A percentile compares a stretch with the other conserved stretches of the same genome.
These are phyloP conservation scores for Phialophora macrospora DNA, from an alignment of 2,329 filamentous ascomycete genomes.

Conservation along the genomic window DNA sequence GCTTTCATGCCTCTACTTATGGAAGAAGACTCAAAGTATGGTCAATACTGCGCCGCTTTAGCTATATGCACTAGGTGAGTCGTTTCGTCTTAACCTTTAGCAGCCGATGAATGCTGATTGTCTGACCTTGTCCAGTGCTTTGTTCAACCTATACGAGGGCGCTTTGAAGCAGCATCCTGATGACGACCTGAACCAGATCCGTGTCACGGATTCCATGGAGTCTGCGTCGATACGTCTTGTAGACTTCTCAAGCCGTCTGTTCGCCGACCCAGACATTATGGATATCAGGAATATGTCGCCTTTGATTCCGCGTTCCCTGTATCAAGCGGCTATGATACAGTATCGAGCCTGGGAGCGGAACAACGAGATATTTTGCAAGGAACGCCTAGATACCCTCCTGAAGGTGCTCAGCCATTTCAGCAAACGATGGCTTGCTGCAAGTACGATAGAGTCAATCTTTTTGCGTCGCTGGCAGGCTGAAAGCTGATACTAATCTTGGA, in stretches of 20 bases:
- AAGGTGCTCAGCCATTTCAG: constrained; percentile 9
- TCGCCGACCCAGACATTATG: neutral
- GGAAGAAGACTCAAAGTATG: constrained; percentile 17
- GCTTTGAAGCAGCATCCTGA: neutral
- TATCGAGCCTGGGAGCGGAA: constrained; percentile 4
- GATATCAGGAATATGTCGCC: constrained; percentile 11
- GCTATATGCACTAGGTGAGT: constrained; percentile 13
- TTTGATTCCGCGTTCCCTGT: constrained; percentile 5
- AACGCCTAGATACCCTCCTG: neutral
- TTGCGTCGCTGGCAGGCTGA: neutral
- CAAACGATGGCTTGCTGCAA: constrained; percentile 19
- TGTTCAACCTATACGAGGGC: constrained; percentile 13
- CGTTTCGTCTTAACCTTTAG: neutral
- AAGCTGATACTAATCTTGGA: neutral
- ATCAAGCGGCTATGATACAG: constrained; percentile 8
- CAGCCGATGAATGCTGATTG: neutral
- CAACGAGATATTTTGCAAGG: constrained; percentile 8
- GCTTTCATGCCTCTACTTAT: constrained; percentile 10
- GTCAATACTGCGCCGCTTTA: constrained; percentile 15
- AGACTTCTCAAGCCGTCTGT: constrained; percentile 12
- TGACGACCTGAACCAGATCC: neutral
- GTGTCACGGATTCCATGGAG: constrained; percentile 5
- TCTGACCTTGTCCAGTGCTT: constrained; percentile 5
- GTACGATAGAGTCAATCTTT: neutral
- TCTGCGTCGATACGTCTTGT: constrained; percentile 10